Percentiles rank a stretch among this genome's conserved stretches.
Evolutionary conservation across 257 asterid genomes (phyloP).

Genomic region (Parsonsia alboflavescens): DNA sequence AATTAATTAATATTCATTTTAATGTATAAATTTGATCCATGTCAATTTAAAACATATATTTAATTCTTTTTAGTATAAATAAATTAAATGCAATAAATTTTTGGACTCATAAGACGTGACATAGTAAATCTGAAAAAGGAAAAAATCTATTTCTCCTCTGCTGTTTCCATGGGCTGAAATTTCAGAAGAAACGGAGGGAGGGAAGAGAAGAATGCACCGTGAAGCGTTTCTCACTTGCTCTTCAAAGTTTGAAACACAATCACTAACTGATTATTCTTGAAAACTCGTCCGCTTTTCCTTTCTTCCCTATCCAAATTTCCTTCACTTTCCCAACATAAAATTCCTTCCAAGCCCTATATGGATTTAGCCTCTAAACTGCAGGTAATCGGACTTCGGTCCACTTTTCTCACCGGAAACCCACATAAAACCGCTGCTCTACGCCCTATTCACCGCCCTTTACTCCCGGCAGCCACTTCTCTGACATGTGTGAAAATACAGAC

Average conservation of each 20-base stretch:
- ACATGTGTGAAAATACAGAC: constrained; percentile 32
- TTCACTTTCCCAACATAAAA: constrained; percentile 5
- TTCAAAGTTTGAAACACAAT: background rate
- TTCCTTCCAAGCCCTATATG: constrained; percentile 26
- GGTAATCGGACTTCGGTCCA: constrained; percentile 48
- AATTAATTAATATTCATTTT: too few relatives aligned
- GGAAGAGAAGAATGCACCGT: background rate
- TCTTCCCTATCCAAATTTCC: constrained; percentile 4
- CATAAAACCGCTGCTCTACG: constrained; percentile 28
- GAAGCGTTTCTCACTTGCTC: constrained; percentile 18
- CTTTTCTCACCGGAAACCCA: constrained; percentile 49
- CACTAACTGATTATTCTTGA: background rate
- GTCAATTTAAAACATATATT: too few relatives aligned
- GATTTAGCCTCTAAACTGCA: constrained; percentile 50
- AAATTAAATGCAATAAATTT: too few relatives aligned
- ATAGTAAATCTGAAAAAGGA: background rate
- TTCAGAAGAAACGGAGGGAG: background rate
- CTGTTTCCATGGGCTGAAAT: background rate
- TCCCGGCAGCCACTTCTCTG: constrained; percentile 20
- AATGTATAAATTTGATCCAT: too few relatives aligned
- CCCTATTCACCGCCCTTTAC: constrained; percentile 36
- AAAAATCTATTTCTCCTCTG: background rate
- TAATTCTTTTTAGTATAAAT: too few relatives aligned
- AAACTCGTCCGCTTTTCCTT: background rate
- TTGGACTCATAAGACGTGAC: too few relatives aligned